phyloP scores from a whole-genome alignment of 345 rosid genomes.

The Corchorus olitorius region DNA sequence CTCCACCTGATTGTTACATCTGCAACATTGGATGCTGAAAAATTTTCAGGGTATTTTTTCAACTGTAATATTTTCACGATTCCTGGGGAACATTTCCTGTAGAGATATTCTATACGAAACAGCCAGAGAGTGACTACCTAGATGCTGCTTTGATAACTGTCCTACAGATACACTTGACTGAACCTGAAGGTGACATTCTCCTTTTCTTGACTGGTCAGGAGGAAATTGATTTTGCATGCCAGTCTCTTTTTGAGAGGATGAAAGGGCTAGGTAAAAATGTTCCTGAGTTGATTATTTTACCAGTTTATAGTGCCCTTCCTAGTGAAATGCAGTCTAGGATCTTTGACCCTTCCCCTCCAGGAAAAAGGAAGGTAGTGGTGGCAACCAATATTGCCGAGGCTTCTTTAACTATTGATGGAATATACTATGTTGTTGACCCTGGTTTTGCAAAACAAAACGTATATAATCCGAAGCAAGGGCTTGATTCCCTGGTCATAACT shows the following conservation, averaged over 20 bases:
- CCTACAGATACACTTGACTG: conserved; percentile 68
- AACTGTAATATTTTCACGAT: conserved; percentile 72
- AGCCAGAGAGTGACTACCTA: conserved; percentile 73
- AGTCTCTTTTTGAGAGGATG: conserved; percentile 62
- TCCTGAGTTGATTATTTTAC: conserved; percentile 68
- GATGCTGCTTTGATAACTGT: conserved; percentile 72
- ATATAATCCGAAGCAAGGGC: conserved; percentile 69
- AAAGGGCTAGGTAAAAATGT: conserved; percentile 69
- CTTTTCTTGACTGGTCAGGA: conserved; percentile 78
- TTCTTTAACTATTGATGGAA: conserved; percentile 70
- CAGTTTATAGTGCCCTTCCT: conserved; percentile 77
- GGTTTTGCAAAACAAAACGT: conserved; percentile 75
- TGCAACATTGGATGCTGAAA: conserved; percentile 72
- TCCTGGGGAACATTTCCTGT: conserved; percentile 76
- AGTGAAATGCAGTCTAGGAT: conserved; percentile 82
- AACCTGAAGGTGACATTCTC: conserved; percentile 73
- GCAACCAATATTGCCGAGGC: conserved; percentile 82
- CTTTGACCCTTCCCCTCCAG: conserved; percentile 70
- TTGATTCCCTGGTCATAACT: conserved; percentile 67
- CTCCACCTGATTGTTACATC: conserved; percentile 69
- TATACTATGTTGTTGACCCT: conserved; percentile 72
- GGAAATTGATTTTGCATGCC: conserved; percentile 75
- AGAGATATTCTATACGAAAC: conserved; percentile 65
- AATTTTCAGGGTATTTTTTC: conserved; percentile 69
- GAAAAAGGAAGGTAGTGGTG: conserved; percentile 74